phyloP scores from a whole-genome alignment of 2,329 filamentous ascomycete species.

The Phoma sp. region DNA sequence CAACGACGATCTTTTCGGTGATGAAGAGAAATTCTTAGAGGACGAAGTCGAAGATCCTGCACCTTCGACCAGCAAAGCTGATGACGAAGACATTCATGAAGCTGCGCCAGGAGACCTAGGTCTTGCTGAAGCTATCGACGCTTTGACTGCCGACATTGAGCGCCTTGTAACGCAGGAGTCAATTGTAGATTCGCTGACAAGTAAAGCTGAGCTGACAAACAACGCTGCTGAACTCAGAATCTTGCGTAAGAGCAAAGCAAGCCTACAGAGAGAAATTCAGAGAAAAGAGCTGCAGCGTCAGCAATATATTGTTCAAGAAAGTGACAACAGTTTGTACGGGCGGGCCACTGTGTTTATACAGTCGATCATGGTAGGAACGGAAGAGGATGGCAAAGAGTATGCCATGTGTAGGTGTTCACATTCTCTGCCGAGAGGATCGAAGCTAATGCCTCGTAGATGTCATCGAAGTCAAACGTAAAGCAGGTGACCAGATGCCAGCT shows the following conservation, averaged over 20 bases:
- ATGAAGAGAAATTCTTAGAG: slow-evolving; percentile 84
- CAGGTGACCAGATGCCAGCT: slow-evolving; percentile 95
- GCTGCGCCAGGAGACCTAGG: slow-evolving; percentile 94
- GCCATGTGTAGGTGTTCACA: slow-evolving; percentile 68
- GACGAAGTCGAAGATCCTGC: slow-evolving; percentile 82
- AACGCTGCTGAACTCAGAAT: slow-evolving; percentile 94
- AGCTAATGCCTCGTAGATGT: slow-evolving; percentile 60
- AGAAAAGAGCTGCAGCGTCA: slow-evolving; percentile 95
- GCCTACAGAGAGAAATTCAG: slow-evolving; percentile 87
- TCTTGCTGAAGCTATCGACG: slow-evolving; percentile 88
- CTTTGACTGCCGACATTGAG: slow-evolving; percentile 88
- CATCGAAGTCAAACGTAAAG: slow-evolving; percentile 86
- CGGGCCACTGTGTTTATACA: slow-evolving; percentile 89
- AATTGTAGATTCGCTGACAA: slow-evolving; percentile 87
- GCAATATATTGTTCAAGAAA: slow-evolving; percentile 97
- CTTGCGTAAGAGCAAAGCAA: slow-evolving; percentile 89
- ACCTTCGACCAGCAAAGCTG: slow-evolving; percentile 61
- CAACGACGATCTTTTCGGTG: slow-evolving; percentile 88
- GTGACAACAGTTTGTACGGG: slow-evolving; percentile 94
- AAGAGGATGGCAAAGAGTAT: slow-evolving; percentile 91
- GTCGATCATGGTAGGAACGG: slow-evolving; percentile 87
- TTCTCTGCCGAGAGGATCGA: background rate
- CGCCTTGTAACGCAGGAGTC: slow-evolving; percentile 85
- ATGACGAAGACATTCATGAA: slow-evolving; percentile 86
- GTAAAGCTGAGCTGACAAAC: slow-evolving; percentile 95